Evolutionary conservation across 371 early-diverging fungal genomes (phyloP), one percentile per base, ranked within the genome.

Genomic region (Actinomortierella ambigua): DNA sequence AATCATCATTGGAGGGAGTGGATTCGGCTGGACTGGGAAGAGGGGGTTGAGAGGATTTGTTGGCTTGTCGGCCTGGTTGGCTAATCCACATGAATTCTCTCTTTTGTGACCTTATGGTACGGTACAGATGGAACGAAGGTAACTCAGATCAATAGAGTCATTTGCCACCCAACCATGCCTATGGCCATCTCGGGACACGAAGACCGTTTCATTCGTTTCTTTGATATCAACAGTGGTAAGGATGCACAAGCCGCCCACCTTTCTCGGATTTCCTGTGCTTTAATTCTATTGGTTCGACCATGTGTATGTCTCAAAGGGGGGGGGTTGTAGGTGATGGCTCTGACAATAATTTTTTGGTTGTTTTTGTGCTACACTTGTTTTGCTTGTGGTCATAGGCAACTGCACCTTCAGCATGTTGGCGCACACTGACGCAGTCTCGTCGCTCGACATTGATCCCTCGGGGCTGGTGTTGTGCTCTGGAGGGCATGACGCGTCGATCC

Each of bases 401-500:
- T 87, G 87, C 55, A 78, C 76, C 8, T 83, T 86, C 56, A 75
- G 87, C 6, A 86, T 90, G 84, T 69, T 84, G 20, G 90, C 88
- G 0, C 91, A 92, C 63, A 68, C 86, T 50, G 90, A 91, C 68
- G 80, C 85, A 2, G 86, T 93, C 0, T 79, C 93, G 0, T 69
- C 88, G 13, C 65, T 94, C 13, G 90, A 90, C 67, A 79, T 95
- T 34, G 82, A 88, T 50, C 82, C 90, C 0, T 75, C 83, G 17
- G 93, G 93, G 8, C 68, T 84, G 46, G 70, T 82, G 0, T 69
- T 95, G 27, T 91, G 86, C 17, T 88, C 93, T 15, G 93, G 92
- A 61, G 93, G 92, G 0, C 93, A 95, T 77, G 94, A 95, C 73
- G 82, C 89, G 44, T 88, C 91, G 4, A 81, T 93, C 23, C 83